Percentiles rank a stretch among this genome's conserved stretches.
Conservation (phyloP, 1,284 basidiomycete species). For the Moesziomyces parantarcticus region DNA sequence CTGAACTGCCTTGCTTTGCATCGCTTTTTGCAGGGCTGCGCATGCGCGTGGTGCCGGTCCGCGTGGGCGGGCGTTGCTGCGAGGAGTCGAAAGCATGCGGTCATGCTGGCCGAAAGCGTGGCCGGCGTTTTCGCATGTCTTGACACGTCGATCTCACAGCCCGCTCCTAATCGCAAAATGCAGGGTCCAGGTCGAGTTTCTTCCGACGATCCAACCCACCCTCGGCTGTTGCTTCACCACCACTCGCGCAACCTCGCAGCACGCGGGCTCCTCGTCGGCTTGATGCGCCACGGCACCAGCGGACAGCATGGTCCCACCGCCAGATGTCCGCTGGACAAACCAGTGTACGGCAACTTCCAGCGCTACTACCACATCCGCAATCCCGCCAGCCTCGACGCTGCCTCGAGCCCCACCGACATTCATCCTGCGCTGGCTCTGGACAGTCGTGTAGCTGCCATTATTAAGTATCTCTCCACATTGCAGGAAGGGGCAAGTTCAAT, state of each 20-base stretch:
- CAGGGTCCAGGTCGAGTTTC: no score
- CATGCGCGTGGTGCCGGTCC: no score
- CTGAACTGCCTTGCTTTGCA: no score
- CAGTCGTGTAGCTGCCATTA: slow-evolving; percentile 20
- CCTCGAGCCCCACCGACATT: neutral
- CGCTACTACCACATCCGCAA: slow-evolving; percentile 51
- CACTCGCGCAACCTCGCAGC: no score
- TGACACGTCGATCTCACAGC: no score
- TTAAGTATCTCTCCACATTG: slow-evolving; percentile 7
- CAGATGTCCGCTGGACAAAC: neutral
- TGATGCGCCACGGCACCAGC: neutral
- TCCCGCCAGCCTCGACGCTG: slow-evolving; percentile 4
- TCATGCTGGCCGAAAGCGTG: no score
- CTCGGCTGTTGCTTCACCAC: neutral
- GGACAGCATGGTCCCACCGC: neutral
- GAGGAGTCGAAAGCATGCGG: no score
- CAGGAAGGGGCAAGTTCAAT: neutral
- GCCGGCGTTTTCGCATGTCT: no score
- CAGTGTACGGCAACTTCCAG: slow-evolving; percentile 42
- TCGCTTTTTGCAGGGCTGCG: no score
- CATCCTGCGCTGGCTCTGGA: slow-evolving; percentile 34
- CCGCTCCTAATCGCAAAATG: no score
- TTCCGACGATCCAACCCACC: no score
- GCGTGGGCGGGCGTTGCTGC: no score
- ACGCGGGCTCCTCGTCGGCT: neutral